These are phyloP conservation scores for Backusella parvicylindrica DNA, from an alignment of 192 early-diverging fungal genomes.

Conservation along the genomic window DNA sequence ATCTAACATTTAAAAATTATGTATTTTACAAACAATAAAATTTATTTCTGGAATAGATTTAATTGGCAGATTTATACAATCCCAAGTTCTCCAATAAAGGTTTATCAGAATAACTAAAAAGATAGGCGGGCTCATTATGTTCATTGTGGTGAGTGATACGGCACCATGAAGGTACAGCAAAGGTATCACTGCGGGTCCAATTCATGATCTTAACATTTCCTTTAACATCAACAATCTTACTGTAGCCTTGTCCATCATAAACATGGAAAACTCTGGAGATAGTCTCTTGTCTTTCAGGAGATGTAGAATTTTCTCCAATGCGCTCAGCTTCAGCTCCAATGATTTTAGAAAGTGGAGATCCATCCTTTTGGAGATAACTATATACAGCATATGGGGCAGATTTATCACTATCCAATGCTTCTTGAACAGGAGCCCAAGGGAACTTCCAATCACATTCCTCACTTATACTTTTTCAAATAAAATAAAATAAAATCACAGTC, in stretches of 20 bases:
- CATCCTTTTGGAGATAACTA: background rate
- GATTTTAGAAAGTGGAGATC: conserved; percentile 8
- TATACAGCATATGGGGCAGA: background rate
- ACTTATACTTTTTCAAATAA: background rate
- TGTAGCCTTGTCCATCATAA: conserved; percentile 9
- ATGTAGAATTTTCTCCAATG: background rate
- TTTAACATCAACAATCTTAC: background rate
- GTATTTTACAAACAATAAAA: background rate
- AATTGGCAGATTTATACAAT: background rate
- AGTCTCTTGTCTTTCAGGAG: background rate
- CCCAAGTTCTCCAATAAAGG: conserved; percentile 11
- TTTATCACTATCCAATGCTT: background rate
- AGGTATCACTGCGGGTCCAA: conserved; percentile 4
- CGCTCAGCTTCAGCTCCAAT: conserved; percentile 11
- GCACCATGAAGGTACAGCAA: conserved; percentile 5
- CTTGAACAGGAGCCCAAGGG: conserved; percentile 6
- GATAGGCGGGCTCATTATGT: background rate
- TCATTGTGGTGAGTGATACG: background rate
- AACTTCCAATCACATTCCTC: background rate
- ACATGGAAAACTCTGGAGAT: conserved; percentile 8
- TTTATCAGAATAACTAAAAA: conserved; percentile 12
- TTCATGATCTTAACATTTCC: background rate
- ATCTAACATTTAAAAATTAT: background rate
- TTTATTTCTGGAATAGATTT: background rate
- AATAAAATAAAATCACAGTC: background rate